These are phyloP conservation scores for Epicoccum nigrum DNA, from an alignment of 2,329 filamentous ascomycete species.

Conservation along the genomic window DNA sequence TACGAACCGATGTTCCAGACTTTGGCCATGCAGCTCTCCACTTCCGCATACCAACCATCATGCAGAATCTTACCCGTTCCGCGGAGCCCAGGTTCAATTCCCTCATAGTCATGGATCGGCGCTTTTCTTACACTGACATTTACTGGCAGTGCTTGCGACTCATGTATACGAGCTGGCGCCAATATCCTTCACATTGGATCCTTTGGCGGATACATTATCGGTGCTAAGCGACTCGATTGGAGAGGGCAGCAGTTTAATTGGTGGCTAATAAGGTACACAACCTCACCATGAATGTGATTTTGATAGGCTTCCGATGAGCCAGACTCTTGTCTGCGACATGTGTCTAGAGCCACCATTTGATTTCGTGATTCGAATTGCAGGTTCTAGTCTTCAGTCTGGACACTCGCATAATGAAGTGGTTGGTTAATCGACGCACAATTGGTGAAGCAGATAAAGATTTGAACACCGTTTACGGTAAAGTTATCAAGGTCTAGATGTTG, in stretches of 20 bases:
- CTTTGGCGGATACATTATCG: not conserved
- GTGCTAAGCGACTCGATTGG: not conserved
- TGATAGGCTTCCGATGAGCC: not conserved
- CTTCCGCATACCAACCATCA: not conserved
- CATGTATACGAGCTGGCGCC: slow-evolving; percentile 5
- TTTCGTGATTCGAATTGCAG: too few species aligned
- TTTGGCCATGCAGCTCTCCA: slow-evolving; percentile 7
- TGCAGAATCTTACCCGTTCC: slow-evolving; percentile 1
- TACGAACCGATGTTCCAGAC: not conserved
- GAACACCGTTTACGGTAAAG: too few species aligned
- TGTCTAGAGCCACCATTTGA: too few species aligned
- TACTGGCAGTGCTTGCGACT: not conserved
- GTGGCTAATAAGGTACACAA: not conserved
- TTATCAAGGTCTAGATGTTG: too few species aligned
- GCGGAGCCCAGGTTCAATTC: not conserved
- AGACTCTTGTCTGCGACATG: too few species aligned
- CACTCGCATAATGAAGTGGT: too few species aligned
- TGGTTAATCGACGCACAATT: too few species aligned
- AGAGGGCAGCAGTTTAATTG: not conserved
- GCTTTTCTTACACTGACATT: too few species aligned
- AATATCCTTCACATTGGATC: not conserved
- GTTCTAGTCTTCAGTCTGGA: too few species aligned
- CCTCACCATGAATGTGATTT: not conserved
- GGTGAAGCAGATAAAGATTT: too few species aligned
- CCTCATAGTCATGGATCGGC: too few species aligned